Evolutionary conservation across 2,329 filamentous ascomycete genomes (phyloP), one percentile per base, ranked within the genome.

Genomic region (Colletotrichum sp.): DNA sequence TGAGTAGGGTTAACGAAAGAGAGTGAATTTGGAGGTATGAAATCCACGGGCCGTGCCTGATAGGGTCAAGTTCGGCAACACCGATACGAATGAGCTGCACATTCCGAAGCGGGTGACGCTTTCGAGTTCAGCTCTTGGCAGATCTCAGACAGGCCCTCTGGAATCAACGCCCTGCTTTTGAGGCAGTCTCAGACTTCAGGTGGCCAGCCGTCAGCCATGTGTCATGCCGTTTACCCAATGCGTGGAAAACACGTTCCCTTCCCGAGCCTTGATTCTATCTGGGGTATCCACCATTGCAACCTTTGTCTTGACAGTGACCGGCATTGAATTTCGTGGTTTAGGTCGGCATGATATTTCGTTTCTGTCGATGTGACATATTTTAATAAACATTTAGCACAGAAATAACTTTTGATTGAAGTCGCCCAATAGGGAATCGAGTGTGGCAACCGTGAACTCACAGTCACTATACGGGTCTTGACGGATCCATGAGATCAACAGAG

Each of bases 61-160:
- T 24, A 24, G 1, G 10, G 4, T 52, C 3, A 52, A 52, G 12
- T 3, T 21, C 44, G 44, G 44, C 12, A 52, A 8, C 44, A 21
- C 44, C 44, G n/a, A 52, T 0, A 1, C 1, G 13, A 0, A 13
- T 13, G n/a, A 13, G 44, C 44, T 21, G 2, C 44, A 52, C 44
- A 52, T 52, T 21, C 44, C n/a, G 10, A 0, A 3, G 1, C 0
- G 4, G 10, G 1, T 0, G n/a, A 21, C n/a, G 6, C 44, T 24
- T 52, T 2, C 6, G 39, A 21, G 10, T 0, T 21, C 44, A 52
- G 44, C 10, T 52, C 44, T 52, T 52, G 44, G 44, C 44, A 52
- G 44, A 52, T 52, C 44, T 52, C 44, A 52, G 44, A 52, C 44
- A 52, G 12, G 10, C 3, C 1, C 44, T 52, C 44, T 52, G n/a